These are phyloP conservation scores for Dictyostelium discoideum DNA, from an alignment of 78 protist genomes.

Conservation along the genomic window dicty_2.7 NC_007089.4:1027501-1028000, in stretches of 20 bases:
- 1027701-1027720: constrained; percentile 65
- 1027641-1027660: constrained; percentile 86
- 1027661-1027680: constrained; percentile 84
- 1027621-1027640: constrained; percentile 74
- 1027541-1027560: constrained; percentile 85
- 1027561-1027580: constrained; percentile 77
- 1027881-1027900: too few relatives aligned
- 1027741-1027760: constrained; percentile 19
- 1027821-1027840: too few relatives aligned
- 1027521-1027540: constrained; percentile 86
- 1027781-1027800: too few relatives aligned
- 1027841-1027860: too few relatives aligned
- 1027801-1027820: too few relatives aligned
- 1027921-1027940: too few relatives aligned
- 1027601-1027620: constrained; percentile 80
- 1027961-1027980: too few relatives aligned
- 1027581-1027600: constrained; percentile 42
- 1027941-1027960: too few relatives aligned
- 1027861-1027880: too few relatives aligned
- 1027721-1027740: constrained; percentile 70
- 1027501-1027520: constrained; percentile 84
- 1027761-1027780: too few relatives aligned
- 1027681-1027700: constrained; percentile 53
- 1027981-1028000: too few relatives aligned
- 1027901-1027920: too few relatives aligned